Conservation (phyloP, 2,329 filamentous ascomycete species). For the Cladosporium cucumerinum region DNA sequence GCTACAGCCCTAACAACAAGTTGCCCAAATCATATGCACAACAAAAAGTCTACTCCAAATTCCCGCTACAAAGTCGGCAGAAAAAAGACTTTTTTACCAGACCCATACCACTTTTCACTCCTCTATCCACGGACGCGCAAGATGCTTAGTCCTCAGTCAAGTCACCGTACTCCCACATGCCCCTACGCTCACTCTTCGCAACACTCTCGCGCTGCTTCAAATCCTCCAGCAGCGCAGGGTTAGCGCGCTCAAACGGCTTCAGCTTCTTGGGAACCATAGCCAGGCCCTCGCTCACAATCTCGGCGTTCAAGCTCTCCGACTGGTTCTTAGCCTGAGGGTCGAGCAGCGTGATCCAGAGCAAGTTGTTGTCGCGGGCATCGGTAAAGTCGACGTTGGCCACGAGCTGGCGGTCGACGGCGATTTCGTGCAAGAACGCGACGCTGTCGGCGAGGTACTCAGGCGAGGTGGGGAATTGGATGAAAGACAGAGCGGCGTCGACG, state of each 20-base stretch:
- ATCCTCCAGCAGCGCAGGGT: constrained; percentile 66
- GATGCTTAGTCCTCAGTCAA: constrained; percentile 69
- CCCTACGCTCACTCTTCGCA: constrained; percentile 75
- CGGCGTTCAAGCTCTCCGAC: constrained; percentile 65
- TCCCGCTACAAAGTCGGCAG: not conserved
- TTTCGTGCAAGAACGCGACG: constrained; percentile 68
- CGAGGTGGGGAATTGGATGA: constrained; percentile 76
- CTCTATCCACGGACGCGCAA: not conserved
- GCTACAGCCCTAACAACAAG: not conserved
- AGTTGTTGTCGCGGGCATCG: constrained; percentile 72
- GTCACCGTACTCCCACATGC: constrained; percentile 99
- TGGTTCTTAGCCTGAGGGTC: constrained; percentile 70
- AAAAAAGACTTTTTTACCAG: not conserved
- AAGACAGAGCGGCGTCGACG: constrained; percentile 78
- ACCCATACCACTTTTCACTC: not conserved
- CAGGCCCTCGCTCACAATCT: constrained; percentile 76
- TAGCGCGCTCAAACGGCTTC: constrained; percentile 82
- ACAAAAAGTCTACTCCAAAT: not conserved
- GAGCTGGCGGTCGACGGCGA: constrained; percentile 68
- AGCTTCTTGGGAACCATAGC: constrained; percentile 91
- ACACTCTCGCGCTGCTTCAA: constrained; percentile 70
- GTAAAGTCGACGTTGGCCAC: constrained; percentile 89
- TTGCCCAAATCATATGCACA: not conserved
- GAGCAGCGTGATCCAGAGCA: constrained; percentile 78
- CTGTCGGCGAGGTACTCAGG: constrained; percentile 81